These are phyloP conservation scores for Vitis rotundifolia DNA, from an alignment of 164 flowering plant genomes.

Conservation along the genomic window DNA sequence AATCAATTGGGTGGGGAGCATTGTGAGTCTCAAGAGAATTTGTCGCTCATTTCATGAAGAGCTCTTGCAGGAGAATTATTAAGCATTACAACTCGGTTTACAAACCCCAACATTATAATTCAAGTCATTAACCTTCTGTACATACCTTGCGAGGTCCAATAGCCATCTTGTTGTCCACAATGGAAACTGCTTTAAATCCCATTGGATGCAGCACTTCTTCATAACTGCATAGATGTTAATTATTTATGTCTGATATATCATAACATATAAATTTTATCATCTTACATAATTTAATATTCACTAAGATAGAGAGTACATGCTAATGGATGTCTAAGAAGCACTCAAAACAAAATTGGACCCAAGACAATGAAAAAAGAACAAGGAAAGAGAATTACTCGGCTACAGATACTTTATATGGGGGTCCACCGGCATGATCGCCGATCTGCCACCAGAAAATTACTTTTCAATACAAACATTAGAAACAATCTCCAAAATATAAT, in stretches of 20 bases:
- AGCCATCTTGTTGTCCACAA: slow-evolving; percentile 67
- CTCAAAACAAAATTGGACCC: too few species aligned
- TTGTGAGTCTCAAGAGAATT: too few species aligned
- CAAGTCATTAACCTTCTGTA: neutral
- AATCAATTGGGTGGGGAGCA: too few species aligned
- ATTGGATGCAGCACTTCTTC: slow-evolving; percentile 63
- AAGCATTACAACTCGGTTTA: too few species aligned
- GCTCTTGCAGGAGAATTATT: too few species aligned
- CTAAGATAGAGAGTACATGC: too few species aligned
- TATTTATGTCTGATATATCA: too few species aligned
- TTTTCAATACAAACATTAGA: neutral
- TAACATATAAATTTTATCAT: too few species aligned
- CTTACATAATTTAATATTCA: too few species aligned
- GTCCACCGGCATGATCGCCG: slow-evolving; percentile 67
- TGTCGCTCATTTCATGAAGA: too few species aligned
- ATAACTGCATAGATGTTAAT: slow-evolving; percentile 41
- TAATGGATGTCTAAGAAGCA: neutral
- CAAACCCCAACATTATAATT: neutral
- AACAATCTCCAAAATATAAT: too few species aligned
- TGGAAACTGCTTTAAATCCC: slow-evolving; percentile 56
- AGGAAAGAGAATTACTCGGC: slow-evolving; percentile 49
- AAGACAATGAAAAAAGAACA: neutral
- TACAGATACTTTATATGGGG: slow-evolving; percentile 73
- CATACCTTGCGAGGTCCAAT: slow-evolving; percentile 61
- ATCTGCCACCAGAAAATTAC: slow-evolving; percentile 44